Evolutionary conservation across 768 basidiomycete genomes (phyloP), one percentile per base, ranked within the genome.

Genomic region (Tubosaeta sp.): DNA sequence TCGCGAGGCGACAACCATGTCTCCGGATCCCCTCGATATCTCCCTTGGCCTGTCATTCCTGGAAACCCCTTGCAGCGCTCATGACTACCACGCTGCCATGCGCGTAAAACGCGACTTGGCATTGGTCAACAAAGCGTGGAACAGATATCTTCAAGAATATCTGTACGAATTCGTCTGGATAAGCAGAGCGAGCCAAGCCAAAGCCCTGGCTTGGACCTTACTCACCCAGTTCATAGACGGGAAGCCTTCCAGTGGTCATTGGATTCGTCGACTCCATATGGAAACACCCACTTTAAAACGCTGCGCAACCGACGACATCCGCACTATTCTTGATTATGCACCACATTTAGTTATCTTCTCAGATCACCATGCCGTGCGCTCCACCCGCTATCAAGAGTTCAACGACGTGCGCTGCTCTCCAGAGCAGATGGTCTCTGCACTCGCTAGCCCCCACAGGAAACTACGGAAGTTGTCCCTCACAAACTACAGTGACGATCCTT

Each of bases 101-200:
- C 63, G 59, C 11, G 68, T 70, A 55, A 86, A 86, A 61, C 68
- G 71, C 22, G 66, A 67, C 47, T 63, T 86, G 25, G 71, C 80
- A 7, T 71, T 78, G 42, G 85, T 89, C 6, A 81, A 69, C 63
- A 73, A 75, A 39, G 66, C 72, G 9, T 89, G 83, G 80, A 72
- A 81, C 60, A 71, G 63, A 33, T 72, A 79, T 47, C 70, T 76
- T 4, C 80, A 81, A 59, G 76, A 78, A 50, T 75, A 80, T 39
- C 66, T 88, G 16, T 88, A 77, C 68, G 83, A 87, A 61, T 82
- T 79, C 63, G 76, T 88, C 34, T 88, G 87, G 87, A 81, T 89
- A 59, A 74, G 73, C 47, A 71, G 77, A 34, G 78, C 78, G 19
- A 65, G 70, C 35, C 76, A 82, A 54, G 79, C 82, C 0, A 74